Base-by-base conservation (phyloP, 495 filamentous ascomycete genomes). In the Tricharina praecox region DNA sequence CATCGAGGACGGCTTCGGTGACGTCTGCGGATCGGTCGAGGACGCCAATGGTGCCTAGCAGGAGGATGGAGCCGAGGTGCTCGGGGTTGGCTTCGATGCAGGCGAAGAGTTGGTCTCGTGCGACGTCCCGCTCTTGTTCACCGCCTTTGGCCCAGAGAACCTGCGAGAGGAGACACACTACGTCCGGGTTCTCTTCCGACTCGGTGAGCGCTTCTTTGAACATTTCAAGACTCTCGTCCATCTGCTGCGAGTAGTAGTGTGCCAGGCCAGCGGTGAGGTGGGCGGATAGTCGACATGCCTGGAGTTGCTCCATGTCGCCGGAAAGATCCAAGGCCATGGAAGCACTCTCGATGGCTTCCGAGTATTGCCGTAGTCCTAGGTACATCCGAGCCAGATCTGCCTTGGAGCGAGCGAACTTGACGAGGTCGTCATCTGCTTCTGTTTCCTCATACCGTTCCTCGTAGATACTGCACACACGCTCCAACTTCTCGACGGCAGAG, bases 71-170 rank as follows among this genome's bases (percentile, higher is more conserved):
- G 30, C 76, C 78, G 5, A 90, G 68, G 54, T 96, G 88, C 3
- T 75, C 72, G 0, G 81, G 74, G 44, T 81, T 63, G 18, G 58
- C 69, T 55, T 86, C 81, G 13, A 93, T 76, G 42, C 79, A 49
- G 13, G 45, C 76, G 54, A 93, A 85, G 18, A 96, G 64, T 49
- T 90, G 73, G 40, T 92, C 76, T 3, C 82, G 72, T 10, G 88
- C 85, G 47, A 84, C 74, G 34, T 71, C 71, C 33, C 77, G 70
- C 40, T 86, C 81, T 10, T 81, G 75, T 5, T 80, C 75, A 1
- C 76, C 77, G 20, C 83, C 87, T 58, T 81, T 87, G 2, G 84
- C 85, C 86, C 88, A 97, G 4, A 96, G 70, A 2, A 95, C 78
- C 59, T 96, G 82, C 1, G 86, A 79, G 7, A 96, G 70, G 13